Base-by-base conservation (phyloP, 2,329 filamentous ascomycete genomes). In the Lasiodiplodia sp. region DNA sequence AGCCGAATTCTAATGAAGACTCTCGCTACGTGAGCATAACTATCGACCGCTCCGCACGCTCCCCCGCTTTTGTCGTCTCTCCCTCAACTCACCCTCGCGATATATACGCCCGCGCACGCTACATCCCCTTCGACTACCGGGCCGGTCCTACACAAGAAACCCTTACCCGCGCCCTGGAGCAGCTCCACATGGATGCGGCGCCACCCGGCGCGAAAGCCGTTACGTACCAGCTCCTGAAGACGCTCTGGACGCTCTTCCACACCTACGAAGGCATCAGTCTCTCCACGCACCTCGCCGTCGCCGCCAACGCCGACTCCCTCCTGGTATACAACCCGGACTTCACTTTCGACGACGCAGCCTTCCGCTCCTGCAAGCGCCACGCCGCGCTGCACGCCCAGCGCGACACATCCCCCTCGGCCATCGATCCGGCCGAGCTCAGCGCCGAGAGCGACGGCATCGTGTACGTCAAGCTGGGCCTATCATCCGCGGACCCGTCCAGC, bases 401-500 rank as follows among this genome's bases (percentile, higher is more conserved):
- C 28, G 84, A 88, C 69, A 79, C 79, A 31, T 76, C 82, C 4
- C 75, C 80, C 4, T 85, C 89, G 73, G 65, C 55, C 44, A 52
- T 67, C 65, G 84, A 88, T 11, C 78, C 83, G 0, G 83, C 84
- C 60, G 90, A 91, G 73, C 79, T 87, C 3, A 86, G 88, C 72
- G 90, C 88, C 2, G 90, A 91, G 75, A 84, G 86, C 69, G 83
- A 90, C 69, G 92, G 92, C 3, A 93, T 97, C 73, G 91, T 96
- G 0, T 96, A 94, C 77, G 86, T 96, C 71, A 90, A 87, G 73
- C 84, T 87, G 2, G 77, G 69, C 37, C 51, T 23, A 25, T 6
- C 70, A 14, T 69, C 66, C 6, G 44, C 57, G 68, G 75, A 68
- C 83, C 85, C 2, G 82, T 83, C 0, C 71, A 14, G 69, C 64